A percentile compares a stretch with the other conserved stretches of the same genome.
Conservation (phyloP, 1,284 basidiomycete species). For the Sanghuangporus baumii region DNA sequence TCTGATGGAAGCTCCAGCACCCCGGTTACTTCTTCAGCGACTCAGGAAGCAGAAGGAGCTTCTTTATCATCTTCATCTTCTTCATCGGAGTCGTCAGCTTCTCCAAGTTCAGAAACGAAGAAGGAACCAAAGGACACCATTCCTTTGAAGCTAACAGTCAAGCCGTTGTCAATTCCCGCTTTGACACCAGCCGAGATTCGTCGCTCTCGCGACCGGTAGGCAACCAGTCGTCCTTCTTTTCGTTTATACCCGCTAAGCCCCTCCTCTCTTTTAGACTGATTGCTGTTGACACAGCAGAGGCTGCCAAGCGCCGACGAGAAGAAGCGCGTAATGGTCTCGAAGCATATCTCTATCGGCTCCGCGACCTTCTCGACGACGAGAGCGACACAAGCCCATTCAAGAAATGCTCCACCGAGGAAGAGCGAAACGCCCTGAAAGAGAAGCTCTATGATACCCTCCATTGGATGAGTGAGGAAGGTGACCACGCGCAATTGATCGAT, state of each 20-base stretch:
- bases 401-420: conserved; percentile 70
- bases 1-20: conserved; percentile 16
- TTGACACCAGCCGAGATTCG: conserved; percentile 74
- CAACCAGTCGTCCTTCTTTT: conserved; percentile 17
- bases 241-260: conserved; percentile 3
- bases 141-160: conserved; percentile 55
- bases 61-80: conserved; percentile 23
- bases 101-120: conserved; percentile 26
- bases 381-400: conserved; percentile 65
- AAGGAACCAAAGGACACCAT: conserved; percentile 47
- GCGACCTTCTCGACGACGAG: conserved; percentile 74
- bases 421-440: conserved; percentile 61
- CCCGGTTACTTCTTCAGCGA: conserved; percentile 9
- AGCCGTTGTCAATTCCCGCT: conserved; percentile 60
- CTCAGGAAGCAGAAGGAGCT: conserved; percentile 25
- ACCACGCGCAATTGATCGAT: conserved; percentile 71
- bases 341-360: conserved; percentile 85
- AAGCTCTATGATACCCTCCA: conserved; percentile 66
- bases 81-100: conserved; percentile 21
- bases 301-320: conserved; percentile 72
- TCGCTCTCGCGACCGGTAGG: conserved; percentile 60
- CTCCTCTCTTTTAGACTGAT: conserved; percentile 50
- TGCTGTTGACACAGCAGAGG: conserved; percentile 76
- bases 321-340: conserved; percentile 93
- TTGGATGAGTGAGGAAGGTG: conserved; percentile 88